A percentile compares a stretch with the other conserved stretches of the same genome.
These are phyloP conservation scores for Zygosaccharomyces pseudobailii DNA, from an alignment of 1,139 yeast species.

Conservation along the genomic window DNA sequence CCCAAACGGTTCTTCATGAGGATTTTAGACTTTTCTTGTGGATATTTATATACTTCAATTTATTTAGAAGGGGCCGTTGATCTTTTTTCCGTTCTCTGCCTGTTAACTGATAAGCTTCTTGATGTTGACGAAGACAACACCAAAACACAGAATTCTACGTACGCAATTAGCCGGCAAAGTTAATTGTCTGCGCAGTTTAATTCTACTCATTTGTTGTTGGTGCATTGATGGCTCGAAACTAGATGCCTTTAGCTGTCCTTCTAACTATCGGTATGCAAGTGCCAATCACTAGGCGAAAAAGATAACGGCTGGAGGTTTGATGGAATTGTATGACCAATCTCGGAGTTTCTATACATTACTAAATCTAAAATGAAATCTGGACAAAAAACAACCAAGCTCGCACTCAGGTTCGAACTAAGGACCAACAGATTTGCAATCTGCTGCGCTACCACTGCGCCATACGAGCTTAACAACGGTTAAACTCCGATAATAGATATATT, in stretches of 20 bases:
- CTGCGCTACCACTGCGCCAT: conserved; percentile 93
- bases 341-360: too few relatives aligned
- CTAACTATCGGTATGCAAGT: background rate
- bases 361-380: background rate
- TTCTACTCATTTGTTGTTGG: background rate
- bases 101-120: conserved; percentile 1
- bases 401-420: conserved; percentile 82
- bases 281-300: background rate
- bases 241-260: background rate
- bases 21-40: background rate
- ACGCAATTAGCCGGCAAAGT: conserved; percentile 2
- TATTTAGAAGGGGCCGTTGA: background rate
- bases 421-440: conserved; percentile 90
- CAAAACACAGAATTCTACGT: background rate
- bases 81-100: background rate
- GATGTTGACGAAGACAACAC: background rate
- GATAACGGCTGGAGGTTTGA: too few relatives aligned
- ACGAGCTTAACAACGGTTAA: too few relatives aligned
- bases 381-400: conserved; percentile 43
- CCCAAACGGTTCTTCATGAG: background rate
- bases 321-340: too few relatives aligned
- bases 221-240: background rate
- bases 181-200: background rate
- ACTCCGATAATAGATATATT: too few relatives aligned
- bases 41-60: background rate